Evolutionary conservation across 352 stramenopile species (phyloP), one percentile per base, ranked within the genome.

Genomic region (Globisporangium recalcitrans): DNA sequence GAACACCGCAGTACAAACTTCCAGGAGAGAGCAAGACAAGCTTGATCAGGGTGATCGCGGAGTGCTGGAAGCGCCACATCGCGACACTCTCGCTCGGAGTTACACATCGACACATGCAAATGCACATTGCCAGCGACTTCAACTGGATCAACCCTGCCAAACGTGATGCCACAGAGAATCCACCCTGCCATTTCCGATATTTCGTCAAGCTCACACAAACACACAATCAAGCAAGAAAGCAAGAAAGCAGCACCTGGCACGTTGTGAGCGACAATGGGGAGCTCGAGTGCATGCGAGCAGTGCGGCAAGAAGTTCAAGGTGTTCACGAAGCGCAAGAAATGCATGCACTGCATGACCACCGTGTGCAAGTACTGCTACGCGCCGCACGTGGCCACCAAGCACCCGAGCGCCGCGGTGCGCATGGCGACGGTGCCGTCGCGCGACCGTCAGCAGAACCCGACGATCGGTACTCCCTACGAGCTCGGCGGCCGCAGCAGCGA

Each of bases 231-330:
- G 26, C 13, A 29, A 6, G n/a, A n/a, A n/a, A 16, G 5, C 21
- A 16, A 14, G 8, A 24, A 21, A 56, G 27, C 27, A 19, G 16
- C 11, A 13, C 26, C 9, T 16, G 24, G 14, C n/a, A n/a, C n/a
- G n/a, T n/a, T n/a, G n/a, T n/a, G 19, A 31, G 40, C 2, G 3
- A 29, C 26, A 14, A 46, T 31, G 58, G 24, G 48, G 16, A 32
- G 34, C 21, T 48, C 49, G 22, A 26, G 46, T 19, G 34, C 22
- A 9, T 48, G 58, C 24, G 55, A 58, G 58, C 58, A 58, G 58
- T 91, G 82, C 59, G 68, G 70, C 70, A 88, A 89, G 69, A 89
- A 88, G 70, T 82, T 92, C 58, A 89, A 87, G 52, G 77, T 92
- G 34, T 90, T 92, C 60, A 65, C 70, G 8, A 77, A 78, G 62